phyloP scores from a whole-genome alignment of 148 eudicot species.

The Simmondsia chinensis region DNA sequence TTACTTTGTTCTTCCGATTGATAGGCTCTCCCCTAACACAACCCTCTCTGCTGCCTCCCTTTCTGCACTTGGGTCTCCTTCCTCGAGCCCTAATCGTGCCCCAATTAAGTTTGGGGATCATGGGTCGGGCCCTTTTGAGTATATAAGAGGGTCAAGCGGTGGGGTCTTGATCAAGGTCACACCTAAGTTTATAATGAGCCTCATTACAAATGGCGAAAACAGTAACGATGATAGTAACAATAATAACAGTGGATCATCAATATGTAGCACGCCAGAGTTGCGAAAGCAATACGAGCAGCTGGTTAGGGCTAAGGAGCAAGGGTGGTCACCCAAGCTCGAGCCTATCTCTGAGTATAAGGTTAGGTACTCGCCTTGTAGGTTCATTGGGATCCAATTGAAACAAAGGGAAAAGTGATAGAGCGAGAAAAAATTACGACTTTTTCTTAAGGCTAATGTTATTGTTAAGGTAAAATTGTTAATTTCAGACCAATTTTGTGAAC shows the following conservation, averaged over 20 bases:
- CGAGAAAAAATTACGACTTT: too few species aligned
- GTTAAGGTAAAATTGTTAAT: too few species aligned
- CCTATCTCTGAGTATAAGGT: conserved; percentile 42
- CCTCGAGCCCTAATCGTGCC: conserved; percentile 8
- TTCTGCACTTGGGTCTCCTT: conserved; percentile 18
- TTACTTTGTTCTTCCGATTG: conserved; percentile 71
- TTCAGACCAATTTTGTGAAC: too few species aligned
- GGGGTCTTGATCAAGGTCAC: conserved; percentile 43
- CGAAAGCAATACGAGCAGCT: conserved; percentile 42
- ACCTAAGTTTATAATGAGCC: conserved; percentile 29
- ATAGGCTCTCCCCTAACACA: conserved; percentile 29
- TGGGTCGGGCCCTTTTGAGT: conserved; percentile 34
- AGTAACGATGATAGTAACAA: not conserved
- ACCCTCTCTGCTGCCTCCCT: conserved; percentile 49
- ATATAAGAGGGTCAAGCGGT: conserved; percentile 37
- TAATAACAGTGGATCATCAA: not conserved
- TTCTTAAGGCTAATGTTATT: too few species aligned
- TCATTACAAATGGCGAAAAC: conserved; percentile 8
- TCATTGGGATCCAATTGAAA: conserved; percentile 41
- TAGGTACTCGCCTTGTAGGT: conserved; percentile 45
- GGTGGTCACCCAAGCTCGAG: conserved; percentile 58
- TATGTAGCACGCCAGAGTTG: conserved; percentile 60
- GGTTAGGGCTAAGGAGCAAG: conserved; percentile 35
- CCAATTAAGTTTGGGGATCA: conserved; percentile 16
- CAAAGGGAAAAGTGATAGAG: conserved; percentile 12